These are phyloP conservation scores for Rhizopus arrhizus DNA, from an alignment of 371 early-diverging fungal genomes.

Conservation along the genomic window DNA sequence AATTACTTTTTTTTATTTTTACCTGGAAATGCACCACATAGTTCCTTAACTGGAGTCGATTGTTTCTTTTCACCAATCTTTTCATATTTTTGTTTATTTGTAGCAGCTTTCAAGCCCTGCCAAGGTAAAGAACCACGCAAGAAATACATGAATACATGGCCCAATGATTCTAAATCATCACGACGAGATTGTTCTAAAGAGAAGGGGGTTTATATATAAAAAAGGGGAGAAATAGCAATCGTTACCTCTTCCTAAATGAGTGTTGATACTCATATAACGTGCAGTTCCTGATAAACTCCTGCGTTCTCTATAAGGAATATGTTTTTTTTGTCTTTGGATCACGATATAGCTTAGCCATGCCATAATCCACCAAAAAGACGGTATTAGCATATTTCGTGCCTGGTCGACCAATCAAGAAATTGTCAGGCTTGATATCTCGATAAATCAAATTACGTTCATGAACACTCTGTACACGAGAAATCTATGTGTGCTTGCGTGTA, in stretches of 20 bases:
- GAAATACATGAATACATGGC: slow-evolving; percentile 96
- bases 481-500: slow-evolving; percentile 6
- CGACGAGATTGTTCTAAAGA: slow-evolving; percentile 86
- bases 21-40: slow-evolving; percentile 84
- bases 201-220: slow-evolving; percentile 1
- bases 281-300: slow-evolving; percentile 95
- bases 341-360: slow-evolving; percentile 91
- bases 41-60: slow-evolving; percentile 70
- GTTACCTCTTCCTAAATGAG: slow-evolving; percentile 83
- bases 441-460: slow-evolving; percentile 97
- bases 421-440: slow-evolving; percentile 99
- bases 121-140: slow-evolving; percentile 91
- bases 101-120: slow-evolving; percentile 93
- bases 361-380: slow-evolving; percentile 87
- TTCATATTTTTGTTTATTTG: slow-evolving; percentile 94
- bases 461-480: slow-evolving; percentile 82
- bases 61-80: slow-evolving; percentile 93
- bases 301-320: slow-evolving; percentile 87
- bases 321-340: slow-evolving; percentile 87
- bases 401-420: slow-evolving; percentile 90
- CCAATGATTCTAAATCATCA: slow-evolving; percentile 95
- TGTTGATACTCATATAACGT: slow-evolving; percentile 95
- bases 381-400: slow-evolving; percentile 59
- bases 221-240: slow-evolving; percentile 3
- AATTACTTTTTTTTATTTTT: slow-evolving; percentile 4